Base-by-base conservation (phyloP, 179 eudicot species). In the Patellifolia procumbens region DNA sequence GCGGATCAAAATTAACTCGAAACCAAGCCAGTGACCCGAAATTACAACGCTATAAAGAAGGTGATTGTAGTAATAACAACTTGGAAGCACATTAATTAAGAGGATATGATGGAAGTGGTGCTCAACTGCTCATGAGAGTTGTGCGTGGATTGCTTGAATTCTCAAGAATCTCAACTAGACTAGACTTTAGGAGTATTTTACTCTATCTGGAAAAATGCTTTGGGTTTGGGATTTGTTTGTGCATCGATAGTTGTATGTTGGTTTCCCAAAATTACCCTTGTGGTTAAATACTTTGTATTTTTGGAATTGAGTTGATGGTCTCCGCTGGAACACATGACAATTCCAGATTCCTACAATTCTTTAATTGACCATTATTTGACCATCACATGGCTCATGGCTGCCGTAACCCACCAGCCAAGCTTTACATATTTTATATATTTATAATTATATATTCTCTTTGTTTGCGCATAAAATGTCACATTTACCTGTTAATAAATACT, bases 311-410 rank as follows among this genome's bases (percentile, higher is more conserved):
- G 7, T 29, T 68, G 24, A 56, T 64, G 32, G 24, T 55, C 66
- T 70, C 16, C 32, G 68, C 29, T 79, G 81, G 81, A 65, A 61
- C 77, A 79, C 78, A 58, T 79, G 78, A 55, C 52, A 79, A n/a
- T 7, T 62, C 45, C 45, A 43, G 69, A 56, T 74, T 43, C 61
- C 51, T 56, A 67, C 55, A 52, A 24, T 71, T 45, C 5, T 45
- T 29, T 66, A 55, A 16, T 64, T 64, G 76, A 78, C 81, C 77
- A 78, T 73, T 65, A 79, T 79, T 79, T 66, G 77, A 79, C 74
- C 62, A 10, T 66, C 81, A 79, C 81, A 79, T 79, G 81, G 68
- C 51, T 56, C 81, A 79, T 79, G 81, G 68, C 51, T 56, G 10
- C 35, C 78, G 62, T 72, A 78, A 20, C 56, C 24, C 28, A 78